Evolutionary conservation across 2,329 filamentous ascomycete genomes (phyloP), one percentile per base, ranked within the genome.

Genomic region (Rhynchosporium graminicola): DNA sequence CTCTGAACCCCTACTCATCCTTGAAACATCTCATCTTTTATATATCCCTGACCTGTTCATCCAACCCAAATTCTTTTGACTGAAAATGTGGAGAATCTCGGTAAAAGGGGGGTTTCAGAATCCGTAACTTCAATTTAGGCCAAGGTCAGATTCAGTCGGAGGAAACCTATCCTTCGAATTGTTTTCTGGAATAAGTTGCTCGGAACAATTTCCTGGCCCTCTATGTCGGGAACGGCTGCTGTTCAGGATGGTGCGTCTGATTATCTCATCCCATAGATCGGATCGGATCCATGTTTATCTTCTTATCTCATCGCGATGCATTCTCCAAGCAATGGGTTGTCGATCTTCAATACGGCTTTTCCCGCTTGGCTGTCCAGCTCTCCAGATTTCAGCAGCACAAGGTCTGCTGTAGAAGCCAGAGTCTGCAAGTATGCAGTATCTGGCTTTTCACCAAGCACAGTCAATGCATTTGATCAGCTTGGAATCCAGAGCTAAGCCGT

Each of bases 161-260:
- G 33, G 9, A 36, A 6, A 5, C 33, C 5, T 10, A 10, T 10
- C 33, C 51, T 57, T 46, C 54, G 20, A 57, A 57, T 57, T 57
- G 45, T 40, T 40, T 57, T 57, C 54, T 57, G 45, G 54, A 57
- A 57, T 26, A 45, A 29, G 3, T 57, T 8, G 13, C n/a, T 46
- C 3, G 33, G 9, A 36, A 36, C 1, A 20, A 20, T 43, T 29
- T 56, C 15, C 28, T n/a, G 38, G 31, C 9, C 54, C 38, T 20
- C 33, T 55, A 20, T 29, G 3, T 26, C 33, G 9, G 12, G n/a
- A 20, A 38, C 20, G 20, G 20, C 20, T 20, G 20, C 20, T 20
- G 48, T 15, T 45, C 3, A n/a, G 12, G 10, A 43, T 43, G 7
- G 12, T 15, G 13, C 10, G 15, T 43, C 20, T 20, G 20, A 20